phyloP scores from a whole-genome alignment of 1,139 yeast genomes.

The Scheffersomyces quercinus region DNA sequence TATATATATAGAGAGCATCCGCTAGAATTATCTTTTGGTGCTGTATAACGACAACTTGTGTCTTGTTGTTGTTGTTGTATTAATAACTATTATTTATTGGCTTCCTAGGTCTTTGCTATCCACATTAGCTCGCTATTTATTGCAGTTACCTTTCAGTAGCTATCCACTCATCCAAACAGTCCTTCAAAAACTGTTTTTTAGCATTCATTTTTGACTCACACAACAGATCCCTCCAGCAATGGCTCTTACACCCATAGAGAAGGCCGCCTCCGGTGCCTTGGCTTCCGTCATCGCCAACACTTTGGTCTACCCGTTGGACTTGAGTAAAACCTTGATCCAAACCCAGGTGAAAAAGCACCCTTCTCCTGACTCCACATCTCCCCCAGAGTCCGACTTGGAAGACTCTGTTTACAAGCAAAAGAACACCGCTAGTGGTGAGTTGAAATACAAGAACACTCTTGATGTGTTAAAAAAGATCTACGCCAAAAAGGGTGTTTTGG shows the following conservation, averaged over 20 bases:
- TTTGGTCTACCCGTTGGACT: slow-evolving; percentile 74
- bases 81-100: too few species aligned
- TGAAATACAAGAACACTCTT: slow-evolving; percentile 55
- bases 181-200: too few species aligned
- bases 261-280: slow-evolving; percentile 82
- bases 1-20: too few species aligned
- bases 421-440: slow-evolving; percentile 21
- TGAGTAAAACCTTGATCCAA: slow-evolving; percentile 72
- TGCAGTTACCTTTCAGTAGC: too few species aligned
- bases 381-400: slow-evolving; percentile 6
- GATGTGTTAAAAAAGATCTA: slow-evolving; percentile 67
- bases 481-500: slow-evolving; percentile 60
- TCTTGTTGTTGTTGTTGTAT: too few species aligned
- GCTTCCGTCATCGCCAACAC: slow-evolving; percentile 84
- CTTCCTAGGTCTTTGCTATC: too few species aligned
- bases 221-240: slow-evolving; percentile 13
- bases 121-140: too few species aligned
- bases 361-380: slow-evolving; percentile 9
- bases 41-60: too few species aligned
- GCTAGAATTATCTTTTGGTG: too few species aligned
- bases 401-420: slow-evolving; percentile 21
- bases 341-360: slow-evolving; percentile 50
- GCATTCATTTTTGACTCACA: too few species aligned
- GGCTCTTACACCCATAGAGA: slow-evolving; percentile 59
- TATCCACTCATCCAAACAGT: too few species aligned